These are phyloP conservation scores for Irpex rosettiformis DNA, from an alignment of 1,284 basidiomycete species.

Conservation along the genomic window DNA sequence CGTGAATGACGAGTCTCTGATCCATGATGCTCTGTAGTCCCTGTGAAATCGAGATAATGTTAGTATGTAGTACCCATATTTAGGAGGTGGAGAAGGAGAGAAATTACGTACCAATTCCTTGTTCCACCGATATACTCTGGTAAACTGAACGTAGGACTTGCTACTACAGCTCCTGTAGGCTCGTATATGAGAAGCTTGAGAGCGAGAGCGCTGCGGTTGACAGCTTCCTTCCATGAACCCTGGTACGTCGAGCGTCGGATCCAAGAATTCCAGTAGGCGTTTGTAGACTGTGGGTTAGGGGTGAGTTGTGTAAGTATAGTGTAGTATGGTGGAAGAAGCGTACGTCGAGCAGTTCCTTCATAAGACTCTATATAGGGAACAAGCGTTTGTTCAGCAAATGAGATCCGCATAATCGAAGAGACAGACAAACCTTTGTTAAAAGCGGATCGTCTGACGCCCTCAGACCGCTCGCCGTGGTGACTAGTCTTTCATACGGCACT, in stretches of 20 bases:
- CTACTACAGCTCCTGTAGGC: constrained; percentile 86
- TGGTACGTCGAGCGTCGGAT: constrained; percentile 78
- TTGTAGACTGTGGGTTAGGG: constrained; percentile 53
- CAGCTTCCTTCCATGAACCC: constrained; percentile 92
- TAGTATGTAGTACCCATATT: background rate
- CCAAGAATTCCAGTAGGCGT: constrained; percentile 86
- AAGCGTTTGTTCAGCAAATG: background rate
- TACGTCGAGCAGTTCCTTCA: constrained; percentile 53
- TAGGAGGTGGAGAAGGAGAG: no score
- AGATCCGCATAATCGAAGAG: background rate
- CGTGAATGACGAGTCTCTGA: constrained; percentile 89
- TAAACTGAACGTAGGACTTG: constrained; percentile 90
- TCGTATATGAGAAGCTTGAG: constrained; percentile 84
- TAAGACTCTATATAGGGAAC: constrained; percentile 41
- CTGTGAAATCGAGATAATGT: background rate
- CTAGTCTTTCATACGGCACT: constrained; percentile 44
- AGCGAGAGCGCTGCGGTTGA: constrained; percentile 85
- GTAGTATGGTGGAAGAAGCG: constrained; percentile 8
- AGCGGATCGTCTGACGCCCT: constrained; percentile 55
- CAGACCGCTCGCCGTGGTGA: constrained; percentile 46
- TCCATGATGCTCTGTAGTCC: constrained; percentile 69
- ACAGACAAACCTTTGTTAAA: constrained; percentile 50
- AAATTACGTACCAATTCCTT: constrained; percentile 77
- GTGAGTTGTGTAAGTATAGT: constrained; percentile 1
- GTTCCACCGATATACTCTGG: constrained; percentile 89